Evolutionary conservation across 495 filamentous ascomycete genomes (phyloP), one percentile per base, ranked within the genome.

Genomic region (Hyaloscypha bicolor): DNA sequence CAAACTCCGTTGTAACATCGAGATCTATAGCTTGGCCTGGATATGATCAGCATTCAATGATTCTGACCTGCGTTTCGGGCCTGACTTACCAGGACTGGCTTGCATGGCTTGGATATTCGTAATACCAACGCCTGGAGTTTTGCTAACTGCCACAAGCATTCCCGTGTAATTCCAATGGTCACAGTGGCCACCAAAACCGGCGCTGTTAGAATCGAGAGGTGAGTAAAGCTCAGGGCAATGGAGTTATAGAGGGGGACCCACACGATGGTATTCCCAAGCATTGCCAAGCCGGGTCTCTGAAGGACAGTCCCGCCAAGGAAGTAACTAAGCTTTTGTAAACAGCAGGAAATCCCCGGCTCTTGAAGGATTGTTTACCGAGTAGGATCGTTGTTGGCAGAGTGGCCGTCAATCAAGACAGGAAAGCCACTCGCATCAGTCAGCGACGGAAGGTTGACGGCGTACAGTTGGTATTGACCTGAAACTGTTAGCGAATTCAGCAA

Each of bases 111-210:
- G 53, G 5, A 56, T 56, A 5, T 32, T 56, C 2, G 69, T 65
- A 25, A 74, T 70, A 53, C 71, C 72, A 59, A 71, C 72, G 29
- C 72, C 74, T 8, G 71, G 62, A 25, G 63, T 72, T 33, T 74
- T 75, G 66, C 60, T 59, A 35, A 80, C 66, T 12, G 76, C 73
- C 31, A 79, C 61, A 21, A 79, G 66, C 60, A 72, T 74, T 9
- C 79, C 79, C 2, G 79, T 81, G 63, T 79, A 81, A 62, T 81
- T 81, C 69, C 77, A 81, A 2, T 75, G 62, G 55, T 80, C 79
- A 59, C 79, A 81, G 64, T 80, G 79, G 30, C 79, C 79, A 25
- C 75, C 79, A 65, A 80, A 81, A 0, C 73, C 79, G 11, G 70
- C 77, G 57, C 35, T 37, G 35, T 37, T 3, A 25, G 25, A 25